Conservation (phyloP, 305 asterid genomes). For the Galium porrigens region DNA sequence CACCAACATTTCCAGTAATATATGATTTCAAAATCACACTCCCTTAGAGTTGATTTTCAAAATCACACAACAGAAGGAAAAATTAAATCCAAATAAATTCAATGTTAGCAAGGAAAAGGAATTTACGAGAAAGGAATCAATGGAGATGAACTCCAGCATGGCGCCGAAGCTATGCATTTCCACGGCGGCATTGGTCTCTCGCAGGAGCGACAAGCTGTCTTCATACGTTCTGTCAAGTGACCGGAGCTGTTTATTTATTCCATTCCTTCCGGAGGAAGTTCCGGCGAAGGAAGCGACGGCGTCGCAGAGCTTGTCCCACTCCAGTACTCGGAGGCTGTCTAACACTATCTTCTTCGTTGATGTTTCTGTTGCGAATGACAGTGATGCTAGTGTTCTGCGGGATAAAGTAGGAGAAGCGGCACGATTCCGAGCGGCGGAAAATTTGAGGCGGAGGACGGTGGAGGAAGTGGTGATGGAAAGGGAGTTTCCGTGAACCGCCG, state of each 20-base stretch:
- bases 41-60: not conserved
- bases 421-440: not conserved
- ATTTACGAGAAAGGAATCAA: slow-evolving; percentile 49
- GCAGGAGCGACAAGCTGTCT: slow-evolving; percentile 44
- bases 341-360: slow-evolving; percentile 24
- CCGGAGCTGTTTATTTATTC: slow-evolving; percentile 46
- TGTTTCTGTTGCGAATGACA: slow-evolving; percentile 2
- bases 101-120: not conserved
- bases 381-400: not conserved
- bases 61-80: not conserved
- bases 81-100: too few relatives aligned
- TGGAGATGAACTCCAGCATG: slow-evolving; percentile 58
- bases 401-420: not conserved
- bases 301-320: slow-evolving; percentile 79
- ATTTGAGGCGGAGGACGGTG: not conserved
- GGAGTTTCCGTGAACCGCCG: slow-evolving; percentile 9
- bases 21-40: not conserved
- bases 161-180: slow-evolving; percentile 84
- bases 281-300: slow-evolving; percentile 80
- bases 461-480: not conserved
- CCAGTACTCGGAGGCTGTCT: slow-evolving; percentile 76
- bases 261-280: slow-evolving; percentile 45
- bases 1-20: not conserved
- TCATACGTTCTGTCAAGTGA: slow-evolving; percentile 42
- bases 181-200: slow-evolving; percentile 79